Conservation (phyloP, 768 basidiomycete species). For the Lepiota venenata region DNA sequence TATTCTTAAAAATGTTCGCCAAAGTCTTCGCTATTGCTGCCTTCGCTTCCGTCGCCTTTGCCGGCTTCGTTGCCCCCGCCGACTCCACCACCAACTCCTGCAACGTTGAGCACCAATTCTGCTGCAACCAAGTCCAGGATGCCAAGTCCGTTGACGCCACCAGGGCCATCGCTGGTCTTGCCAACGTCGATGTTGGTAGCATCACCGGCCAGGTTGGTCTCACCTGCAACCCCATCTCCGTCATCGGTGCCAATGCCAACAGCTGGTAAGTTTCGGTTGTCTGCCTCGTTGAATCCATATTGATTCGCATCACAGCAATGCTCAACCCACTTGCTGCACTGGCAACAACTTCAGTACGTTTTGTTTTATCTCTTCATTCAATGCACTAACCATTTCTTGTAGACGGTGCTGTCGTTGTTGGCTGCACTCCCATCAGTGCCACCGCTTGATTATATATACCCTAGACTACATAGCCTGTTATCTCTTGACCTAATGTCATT, state of each 20-base stretch:
- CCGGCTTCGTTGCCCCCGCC: neutral
- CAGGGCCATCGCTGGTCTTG: neutral
- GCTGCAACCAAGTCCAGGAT: neutral
- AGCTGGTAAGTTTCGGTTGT: neutral
- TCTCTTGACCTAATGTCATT: too few species aligned
- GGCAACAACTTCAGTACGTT: slow-evolving; percentile 4
- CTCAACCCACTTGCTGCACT: slow-evolving; percentile 4
- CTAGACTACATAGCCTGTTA: too few species aligned
- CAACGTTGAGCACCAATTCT: neutral
- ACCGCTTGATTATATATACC: neutral
- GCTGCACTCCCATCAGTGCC: neutral
- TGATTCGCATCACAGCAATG: neutral
- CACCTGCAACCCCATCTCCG: slow-evolving; percentile 1
- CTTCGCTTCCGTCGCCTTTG: too few species aligned
- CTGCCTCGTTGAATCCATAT: too few species aligned
- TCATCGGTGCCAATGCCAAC: neutral
- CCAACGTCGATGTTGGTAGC: neutral
- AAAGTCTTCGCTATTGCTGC: too few species aligned
- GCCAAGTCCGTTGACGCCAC: too few species aligned
- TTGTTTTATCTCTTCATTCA: neutral
- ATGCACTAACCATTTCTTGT: too few species aligned
- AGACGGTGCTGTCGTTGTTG: neutral
- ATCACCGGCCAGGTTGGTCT: slow-evolving; percentile 2
- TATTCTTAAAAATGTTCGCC: too few species aligned
- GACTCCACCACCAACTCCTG: neutral